Conservation (phyloP, 768 basidiomycete genomes). For the Rhizopogon rudus region DNA sequence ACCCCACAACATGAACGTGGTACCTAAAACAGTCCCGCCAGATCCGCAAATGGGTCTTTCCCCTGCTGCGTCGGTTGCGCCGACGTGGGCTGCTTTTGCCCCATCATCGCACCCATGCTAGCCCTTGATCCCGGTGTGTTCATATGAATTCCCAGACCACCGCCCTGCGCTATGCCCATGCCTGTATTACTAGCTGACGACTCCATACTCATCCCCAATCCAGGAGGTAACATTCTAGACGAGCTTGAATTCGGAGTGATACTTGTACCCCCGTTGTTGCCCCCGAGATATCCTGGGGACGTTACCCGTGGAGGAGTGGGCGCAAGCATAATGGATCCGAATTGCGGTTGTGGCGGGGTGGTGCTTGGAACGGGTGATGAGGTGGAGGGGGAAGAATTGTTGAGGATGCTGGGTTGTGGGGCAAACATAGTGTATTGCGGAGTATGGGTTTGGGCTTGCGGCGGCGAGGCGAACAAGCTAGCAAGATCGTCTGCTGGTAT, state of each 20-base stretch:
- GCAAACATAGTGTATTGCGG: not conserved
- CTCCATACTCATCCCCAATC: conserved; percentile 1
- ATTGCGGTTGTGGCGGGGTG: conserved; percentile 18
- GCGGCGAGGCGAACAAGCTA: conserved; percentile 43
- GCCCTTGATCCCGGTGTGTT: conserved; percentile 1
- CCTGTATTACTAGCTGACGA: conserved; percentile 1
- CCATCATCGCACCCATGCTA: conserved; percentile 1
- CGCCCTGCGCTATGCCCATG: not conserved
- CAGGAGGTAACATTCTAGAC: conserved; percentile 11
- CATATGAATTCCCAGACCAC: not conserved
- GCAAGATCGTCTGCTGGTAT: conserved; percentile 53
- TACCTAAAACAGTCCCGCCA: conserved; percentile 65
- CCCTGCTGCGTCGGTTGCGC: conserved; percentile 28
- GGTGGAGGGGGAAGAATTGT: conserved; percentile 22
- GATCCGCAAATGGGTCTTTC: conserved; percentile 84
- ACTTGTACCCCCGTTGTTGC: conserved; percentile 9
- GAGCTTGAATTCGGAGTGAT: conserved; percentile 4
- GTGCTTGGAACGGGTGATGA: conserved; percentile 12
- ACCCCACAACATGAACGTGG: not conserved
- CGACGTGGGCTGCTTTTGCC: conserved; percentile 19
- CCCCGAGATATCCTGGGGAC: conserved; percentile 17
- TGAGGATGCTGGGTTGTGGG: conserved; percentile 18
- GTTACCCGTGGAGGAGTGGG: conserved; percentile 26
- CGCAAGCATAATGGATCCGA: conserved; percentile 39
- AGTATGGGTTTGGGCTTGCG: not conserved